Conservation (phyloP, 202 grass and related monocot species). For the Eragrostis tef region DNA sequence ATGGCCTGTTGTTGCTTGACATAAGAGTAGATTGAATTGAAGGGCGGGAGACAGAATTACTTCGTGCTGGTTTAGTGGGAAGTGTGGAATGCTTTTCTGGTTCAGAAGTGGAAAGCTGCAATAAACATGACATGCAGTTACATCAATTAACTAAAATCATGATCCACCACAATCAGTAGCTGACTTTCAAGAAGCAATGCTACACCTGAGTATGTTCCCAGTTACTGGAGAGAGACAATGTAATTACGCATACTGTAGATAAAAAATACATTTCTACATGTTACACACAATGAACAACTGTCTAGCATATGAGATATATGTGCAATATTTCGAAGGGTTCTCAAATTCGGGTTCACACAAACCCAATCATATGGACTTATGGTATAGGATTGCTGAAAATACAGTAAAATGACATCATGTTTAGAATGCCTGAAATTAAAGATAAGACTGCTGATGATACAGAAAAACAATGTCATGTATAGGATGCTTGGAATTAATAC, state of each 20-base stretch:
- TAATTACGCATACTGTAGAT: conserved; percentile 2
- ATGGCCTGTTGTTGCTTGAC: conserved; percentile 63
- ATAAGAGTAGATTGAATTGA: conserved; percentile 54
- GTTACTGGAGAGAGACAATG: neutral
- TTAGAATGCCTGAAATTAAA: neutral
- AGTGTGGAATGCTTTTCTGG: conserved; percentile 60
- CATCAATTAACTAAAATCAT: conserved; percentile 41
- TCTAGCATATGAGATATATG: conserved; percentile 7
- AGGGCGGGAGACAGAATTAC: conserved; percentile 69
- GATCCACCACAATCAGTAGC: neutral
- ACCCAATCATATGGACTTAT: neutral
- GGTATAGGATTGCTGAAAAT: no score
- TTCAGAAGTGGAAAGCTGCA: conserved; percentile 77
- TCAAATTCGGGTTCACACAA: neutral
- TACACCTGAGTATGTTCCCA: conserved; percentile 4
- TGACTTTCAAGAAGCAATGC: conserved; percentile 24
- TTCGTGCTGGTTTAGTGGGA: conserved; percentile 62
- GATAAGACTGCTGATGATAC: neutral
- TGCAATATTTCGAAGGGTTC: neutral
- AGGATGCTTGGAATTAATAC: conserved; percentile 20
- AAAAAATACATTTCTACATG: neutral
- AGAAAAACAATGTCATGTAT: neutral
- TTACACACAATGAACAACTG: neutral
- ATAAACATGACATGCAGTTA: conserved; percentile 33
- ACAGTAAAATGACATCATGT: neutral